A percentile compares a stretch with the other conserved stretches of the same genome.
Conservation (phyloP, 1,139 yeast genomes). For the Yamadazyma dendronema region DNA sequence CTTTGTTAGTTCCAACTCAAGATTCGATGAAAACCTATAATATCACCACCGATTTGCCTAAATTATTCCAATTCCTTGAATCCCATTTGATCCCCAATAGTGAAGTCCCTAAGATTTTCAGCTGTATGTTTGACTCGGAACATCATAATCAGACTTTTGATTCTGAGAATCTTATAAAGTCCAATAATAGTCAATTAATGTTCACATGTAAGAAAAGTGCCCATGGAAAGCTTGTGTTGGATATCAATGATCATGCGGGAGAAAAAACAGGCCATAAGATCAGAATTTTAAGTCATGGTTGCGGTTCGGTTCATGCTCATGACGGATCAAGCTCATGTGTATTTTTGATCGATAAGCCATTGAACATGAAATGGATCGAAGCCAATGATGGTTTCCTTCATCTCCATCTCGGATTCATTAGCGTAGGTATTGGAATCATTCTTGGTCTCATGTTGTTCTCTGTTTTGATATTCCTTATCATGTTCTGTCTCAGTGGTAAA, state of each 20-base stretch:
- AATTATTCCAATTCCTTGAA: constrained; percentile 55
- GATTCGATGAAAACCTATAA: constrained; percentile 55
- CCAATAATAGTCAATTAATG: constrained; percentile 10
- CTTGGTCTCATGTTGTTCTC: constrained; percentile 52
- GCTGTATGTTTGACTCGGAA: constrained; percentile 24
- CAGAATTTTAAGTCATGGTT: constrained; percentile 64
- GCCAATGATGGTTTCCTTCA: constrained; percentile 40
- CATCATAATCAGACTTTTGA: not conserved
- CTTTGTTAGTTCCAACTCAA: constrained; percentile 73
- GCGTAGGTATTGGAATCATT: constrained; percentile 64
- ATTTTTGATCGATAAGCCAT: constrained; percentile 67
- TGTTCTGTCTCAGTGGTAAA: constrained; percentile 27
- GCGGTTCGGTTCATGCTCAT: constrained; percentile 42
- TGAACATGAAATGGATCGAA: constrained; percentile 56
- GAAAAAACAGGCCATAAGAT: constrained; percentile 61
- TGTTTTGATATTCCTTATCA: constrained; percentile 26
- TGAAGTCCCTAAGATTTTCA: constrained; percentile 33
- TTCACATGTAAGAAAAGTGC: constrained; percentile 12
- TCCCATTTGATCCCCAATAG: constrained; percentile 69
- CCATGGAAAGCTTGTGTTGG: constrained; percentile 11
- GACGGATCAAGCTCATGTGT: constrained; percentile 49
- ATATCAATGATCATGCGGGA: constrained; percentile 9
- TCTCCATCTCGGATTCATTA: constrained; percentile 62
- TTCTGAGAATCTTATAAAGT: constrained; percentile 6
- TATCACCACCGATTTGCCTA: constrained; percentile 42